Evolutionary conservation across 805 yeast genomes (phyloP), one percentile per base, ranked within the genome.

Genomic region (Blastobotrys chiropterorum): DNA sequence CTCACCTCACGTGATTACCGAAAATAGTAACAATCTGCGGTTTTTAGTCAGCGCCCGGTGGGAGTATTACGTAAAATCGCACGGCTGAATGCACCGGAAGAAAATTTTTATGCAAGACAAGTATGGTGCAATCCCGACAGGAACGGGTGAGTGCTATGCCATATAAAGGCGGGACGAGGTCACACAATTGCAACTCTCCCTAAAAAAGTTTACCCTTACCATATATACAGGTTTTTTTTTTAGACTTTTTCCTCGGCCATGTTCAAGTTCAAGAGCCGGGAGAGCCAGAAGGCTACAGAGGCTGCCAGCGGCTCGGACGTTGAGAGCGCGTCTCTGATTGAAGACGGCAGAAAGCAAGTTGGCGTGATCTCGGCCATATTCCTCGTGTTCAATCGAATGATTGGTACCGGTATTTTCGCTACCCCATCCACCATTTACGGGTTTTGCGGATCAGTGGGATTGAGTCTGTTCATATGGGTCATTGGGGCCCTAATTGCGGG

Each of bases 391-490:
- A 84, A 83, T 57, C 80, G 90, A 58, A 79, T 85, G 71, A 73
- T 85, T 44, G 90, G 90, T 56, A 84, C 90, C 0, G 90, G 90
- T 67, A 83, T 85, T 46, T 85, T 85, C 63, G 80, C 85, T 11
- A 82, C 86, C 0, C 86, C 90, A 3, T 79, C 83, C 2, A 72
- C 80, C 1, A 75, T 85, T 52, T 74, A 75, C 56, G 56, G 66
- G 1, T 59, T 74, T 44, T 67, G 82, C 15, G 90, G 90, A 1
- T 82, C 89, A 15, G 85, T 86, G 5, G 95, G 95, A 19, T 68
- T 85, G 30, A 69, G 88, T 1, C 69, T 86, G 53, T 72, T 86
- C 57, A 73, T 86, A 66, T 86, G 94, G 92, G 78, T 78, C 22
- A 81, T 81, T 14, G 95, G 95, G 46, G 77, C 87, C 5, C 56